A percentile compares a stretch with the other conserved stretches of the same genome.
Evolutionary conservation across 164 flowering plant species (phyloP).

Genomic region (Nelumbo lutea): DNA sequence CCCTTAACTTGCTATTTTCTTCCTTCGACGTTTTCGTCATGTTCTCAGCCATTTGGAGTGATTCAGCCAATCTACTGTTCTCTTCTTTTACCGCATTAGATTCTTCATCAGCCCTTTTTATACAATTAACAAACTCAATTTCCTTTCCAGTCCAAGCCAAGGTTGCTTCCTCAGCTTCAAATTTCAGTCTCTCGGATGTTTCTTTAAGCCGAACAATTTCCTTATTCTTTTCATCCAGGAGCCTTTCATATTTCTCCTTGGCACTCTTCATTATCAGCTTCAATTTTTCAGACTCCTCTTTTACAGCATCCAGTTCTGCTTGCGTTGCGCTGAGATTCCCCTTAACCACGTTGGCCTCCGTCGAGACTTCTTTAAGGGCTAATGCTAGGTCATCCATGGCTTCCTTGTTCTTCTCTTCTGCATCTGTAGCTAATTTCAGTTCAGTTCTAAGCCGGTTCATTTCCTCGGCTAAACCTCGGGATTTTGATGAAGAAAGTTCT

Average conservation of each 20-base stretch:
- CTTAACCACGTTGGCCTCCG: slow-evolving; percentile 46
- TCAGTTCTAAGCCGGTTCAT: slow-evolving; percentile 40
- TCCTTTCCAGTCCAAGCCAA: slow-evolving; percentile 74
- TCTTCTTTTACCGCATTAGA: slow-evolving; percentile 33
- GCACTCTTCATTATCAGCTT: slow-evolving; percentile 23
- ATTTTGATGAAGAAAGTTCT: slow-evolving; percentile 20
- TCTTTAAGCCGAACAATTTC: slow-evolving; percentile 46
- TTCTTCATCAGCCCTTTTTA: slow-evolving; percentile 69
- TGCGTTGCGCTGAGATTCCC: slow-evolving; percentile 35
- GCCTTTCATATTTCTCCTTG: slow-evolving; percentile 34
- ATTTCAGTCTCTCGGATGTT: slow-evolving; percentile 45
- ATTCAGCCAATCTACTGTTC: slow-evolving; percentile 28
- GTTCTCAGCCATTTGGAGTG: slow-evolving; percentile 34
- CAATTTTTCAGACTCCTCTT: slow-evolving; percentile 35
- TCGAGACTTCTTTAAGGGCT: slow-evolving; percentile 66
- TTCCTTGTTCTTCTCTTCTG: slow-evolving; percentile 62
- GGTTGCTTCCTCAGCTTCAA: slow-evolving; percentile 71
- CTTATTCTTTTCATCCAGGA: slow-evolving; percentile 41
- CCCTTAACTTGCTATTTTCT: slow-evolving; percentile 63
- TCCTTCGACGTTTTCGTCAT: slow-evolving; percentile 39
- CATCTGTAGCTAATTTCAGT: slow-evolving; percentile 48
- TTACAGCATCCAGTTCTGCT: slow-evolving; percentile 33
- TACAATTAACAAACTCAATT: slow-evolving; percentile 57
- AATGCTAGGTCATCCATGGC: slow-evolving; percentile 85
- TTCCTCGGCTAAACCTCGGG: slow-evolving; percentile 28